These are phyloP conservation scores for Colletotrichum agaves DNA, from an alignment of 2,329 filamentous ascomycete species.

Conservation along the genomic window DNA sequence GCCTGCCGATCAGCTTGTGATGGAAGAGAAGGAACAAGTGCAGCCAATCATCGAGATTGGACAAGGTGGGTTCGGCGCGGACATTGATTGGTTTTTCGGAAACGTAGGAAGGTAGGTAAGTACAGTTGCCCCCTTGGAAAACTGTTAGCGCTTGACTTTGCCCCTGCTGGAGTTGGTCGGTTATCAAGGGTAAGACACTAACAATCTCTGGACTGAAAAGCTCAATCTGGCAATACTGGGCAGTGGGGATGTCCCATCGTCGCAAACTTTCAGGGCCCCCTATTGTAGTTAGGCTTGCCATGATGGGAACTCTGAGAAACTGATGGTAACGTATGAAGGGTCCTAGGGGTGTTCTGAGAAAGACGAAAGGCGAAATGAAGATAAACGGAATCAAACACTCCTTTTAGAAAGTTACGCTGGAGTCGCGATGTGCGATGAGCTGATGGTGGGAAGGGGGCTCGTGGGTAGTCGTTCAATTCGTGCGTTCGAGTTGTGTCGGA, in stretches of 20 bases:
- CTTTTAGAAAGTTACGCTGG: not conserved
- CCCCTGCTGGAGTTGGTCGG: too few species aligned
- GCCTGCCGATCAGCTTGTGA: conserved; percentile 11
- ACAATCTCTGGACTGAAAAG: too few species aligned
- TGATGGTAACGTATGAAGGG: not conserved
- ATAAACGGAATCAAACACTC: not conserved
- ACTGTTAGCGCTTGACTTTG: too few species aligned
- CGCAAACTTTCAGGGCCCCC: too few species aligned
- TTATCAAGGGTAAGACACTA: too few species aligned
- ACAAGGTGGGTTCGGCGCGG: not conserved
- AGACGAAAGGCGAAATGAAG: not conserved
- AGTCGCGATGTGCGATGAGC: not conserved
- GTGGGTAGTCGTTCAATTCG: too few species aligned
- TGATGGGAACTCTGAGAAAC: too few species aligned
- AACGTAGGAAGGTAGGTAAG: not conserved
- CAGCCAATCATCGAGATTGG: conserved; percentile 8
- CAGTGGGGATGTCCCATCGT: too few species aligned
- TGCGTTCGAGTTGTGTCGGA: not conserved
- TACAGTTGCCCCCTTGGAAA: too few species aligned
- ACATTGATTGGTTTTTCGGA: not conserved
- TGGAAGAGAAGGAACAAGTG: not conserved
- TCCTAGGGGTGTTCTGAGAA: not conserved
- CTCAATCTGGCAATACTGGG: too few species aligned
- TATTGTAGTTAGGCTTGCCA: too few species aligned
- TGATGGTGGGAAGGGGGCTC: not conserved